Percentiles rank a stretch among this genome's conserved stretches.
These are phyloP conservation scores for Penicillium soppii DNA, from an alignment of 495 filamentous ascomycete species.

Conservation along the genomic window DNA sequence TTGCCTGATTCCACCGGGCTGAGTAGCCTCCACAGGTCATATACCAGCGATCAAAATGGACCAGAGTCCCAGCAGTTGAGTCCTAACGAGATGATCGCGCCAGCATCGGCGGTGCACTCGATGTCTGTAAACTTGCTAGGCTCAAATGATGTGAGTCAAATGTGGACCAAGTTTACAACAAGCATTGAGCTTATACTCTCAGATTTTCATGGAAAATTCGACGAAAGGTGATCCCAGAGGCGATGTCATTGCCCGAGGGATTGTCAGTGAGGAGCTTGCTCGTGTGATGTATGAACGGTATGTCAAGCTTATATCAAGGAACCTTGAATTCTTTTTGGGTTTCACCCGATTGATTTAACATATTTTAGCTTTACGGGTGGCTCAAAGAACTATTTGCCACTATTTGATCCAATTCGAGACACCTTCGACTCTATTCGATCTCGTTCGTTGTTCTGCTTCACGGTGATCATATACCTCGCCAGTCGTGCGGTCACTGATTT, in stretches of 20 bases:
- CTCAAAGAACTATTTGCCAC: constrained; percentile 39
- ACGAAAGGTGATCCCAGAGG: constrained; percentile 32
- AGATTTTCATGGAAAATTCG: constrained; percentile 42
- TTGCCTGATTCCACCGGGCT: constrained; percentile 22
- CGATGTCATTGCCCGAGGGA: constrained; percentile 40
- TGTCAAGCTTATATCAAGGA: not conserved
- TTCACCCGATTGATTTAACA: too few species aligned
- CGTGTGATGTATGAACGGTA: constrained; percentile 44
- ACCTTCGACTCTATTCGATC: constrained; percentile 46
- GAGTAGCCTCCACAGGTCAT: constrained; percentile 23
- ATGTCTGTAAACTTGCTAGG: constrained; percentile 46
- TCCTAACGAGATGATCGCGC: constrained; percentile 45
- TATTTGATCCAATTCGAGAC: constrained; percentile 45
- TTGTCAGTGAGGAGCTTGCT: constrained; percentile 40
- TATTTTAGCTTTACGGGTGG: constrained; percentile 34
- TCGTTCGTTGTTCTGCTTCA: constrained; percentile 44
- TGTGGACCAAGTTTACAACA: too few species aligned
- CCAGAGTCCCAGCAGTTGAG: constrained; percentile 41
- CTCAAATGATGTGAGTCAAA: constrained; percentile 29
- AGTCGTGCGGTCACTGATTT: constrained; percentile 39
- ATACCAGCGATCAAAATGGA: constrained; percentile 27
- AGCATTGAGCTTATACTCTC: not conserved
- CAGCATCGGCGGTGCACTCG: constrained; percentile 39
- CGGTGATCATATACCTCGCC: constrained; percentile 43
- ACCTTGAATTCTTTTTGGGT: not conserved